phyloP scores from a whole-genome alignment of 2,329 filamentous ascomycete genomes.

The Dothideomycetes sp. region DNA sequence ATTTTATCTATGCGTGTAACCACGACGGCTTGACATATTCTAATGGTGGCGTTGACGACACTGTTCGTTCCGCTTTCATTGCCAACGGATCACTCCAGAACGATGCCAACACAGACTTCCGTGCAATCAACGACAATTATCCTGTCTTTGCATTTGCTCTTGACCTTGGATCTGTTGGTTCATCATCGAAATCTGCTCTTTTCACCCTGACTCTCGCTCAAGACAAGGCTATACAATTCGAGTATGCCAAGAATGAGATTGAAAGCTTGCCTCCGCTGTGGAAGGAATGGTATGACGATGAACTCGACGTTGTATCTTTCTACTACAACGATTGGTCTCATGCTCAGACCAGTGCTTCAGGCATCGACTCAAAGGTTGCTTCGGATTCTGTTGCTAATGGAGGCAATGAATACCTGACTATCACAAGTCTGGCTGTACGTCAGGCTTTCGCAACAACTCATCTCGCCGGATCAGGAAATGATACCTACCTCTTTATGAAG shows the following conservation, averaged over 20 bases:
- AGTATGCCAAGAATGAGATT: conserved; percentile 32
- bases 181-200: conserved; percentile 29
- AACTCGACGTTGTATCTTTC: conserved; percentile 35
- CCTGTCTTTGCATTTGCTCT: conserved; percentile 45
- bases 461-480: conserved; percentile 38
- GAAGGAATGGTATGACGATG: conserved; percentile 42
- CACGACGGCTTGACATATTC: conserved; percentile 36
- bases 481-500: conserved; percentile 46
- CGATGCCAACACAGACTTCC: conserved; percentile 37
- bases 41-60: conserved; percentile 34
- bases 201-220: conserved; percentile 45
- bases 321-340: conserved; percentile 42
- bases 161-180: conserved; percentile 39
- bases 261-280: conserved; percentile 39
- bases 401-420: conserved; percentile 39
- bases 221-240: conserved; percentile 42
- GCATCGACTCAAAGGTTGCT: conserved; percentile 36
- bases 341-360: conserved; percentile 27
- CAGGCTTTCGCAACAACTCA: conserved; percentile 45
- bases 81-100: conserved; percentile 36
- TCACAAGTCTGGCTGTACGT: conserved; percentile 43
- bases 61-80: conserved; percentile 40
- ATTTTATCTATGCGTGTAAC: conserved; percentile 45
- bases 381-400: conserved; percentile 37
- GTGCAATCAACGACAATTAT: conserved; percentile 39